These are phyloP conservation scores for Mycena olivaceomarginata DNA, from an alignment of 768 basidiomycete species.

Conservation along the genomic window DNA sequence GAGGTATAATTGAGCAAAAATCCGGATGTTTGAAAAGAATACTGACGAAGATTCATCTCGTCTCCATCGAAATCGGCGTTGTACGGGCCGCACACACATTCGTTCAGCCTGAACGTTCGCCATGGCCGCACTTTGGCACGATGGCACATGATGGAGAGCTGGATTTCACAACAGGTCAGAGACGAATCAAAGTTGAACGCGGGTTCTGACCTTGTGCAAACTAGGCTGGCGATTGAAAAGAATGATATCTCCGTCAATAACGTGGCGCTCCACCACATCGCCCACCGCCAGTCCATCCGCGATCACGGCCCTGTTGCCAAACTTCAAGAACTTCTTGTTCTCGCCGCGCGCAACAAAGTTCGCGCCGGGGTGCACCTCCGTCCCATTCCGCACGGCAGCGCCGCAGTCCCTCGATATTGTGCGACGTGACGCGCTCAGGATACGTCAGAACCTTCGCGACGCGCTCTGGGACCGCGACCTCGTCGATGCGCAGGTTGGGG, in stretches of 20 bases:
- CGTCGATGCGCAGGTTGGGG: conserved; percentile 98
- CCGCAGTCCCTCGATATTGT: conserved; percentile 89
- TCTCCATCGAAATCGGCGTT: conserved; percentile 99
- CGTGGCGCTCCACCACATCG: conserved; percentile 95
- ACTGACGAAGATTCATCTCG: conserved; percentile 97
- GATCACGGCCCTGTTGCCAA: conserved; percentile 86
- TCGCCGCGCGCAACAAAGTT: conserved; percentile 93
- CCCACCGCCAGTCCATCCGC: conserved; percentile 91
- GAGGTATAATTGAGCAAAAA: conserved; percentile 11
- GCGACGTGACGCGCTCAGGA: conserved; percentile 94
- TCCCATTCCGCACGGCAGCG: conserved; percentile 91
- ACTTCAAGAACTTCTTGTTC: conserved; percentile 93
- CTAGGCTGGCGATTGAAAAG: conserved; percentile 99
- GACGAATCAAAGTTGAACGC: conserved; percentile 4
- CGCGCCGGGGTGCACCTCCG: conserved; percentile 95
- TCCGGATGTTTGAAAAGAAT: not conserved
- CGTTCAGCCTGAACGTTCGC: conserved; percentile 97
- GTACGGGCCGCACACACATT: conserved; percentile 99
- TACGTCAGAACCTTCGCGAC: conserved; percentile 97
- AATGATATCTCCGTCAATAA: conserved; percentile 96
- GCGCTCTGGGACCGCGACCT: conserved; percentile 97
- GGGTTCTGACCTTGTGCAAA: conserved; percentile 87
- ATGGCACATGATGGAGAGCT: conserved; percentile 99
- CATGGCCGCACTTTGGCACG: conserved; percentile 96
- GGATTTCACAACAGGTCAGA: conserved; percentile 23